phyloP scores from a whole-genome alignment of 148 eudicot species.

The Persicaria maculosa region DNA sequence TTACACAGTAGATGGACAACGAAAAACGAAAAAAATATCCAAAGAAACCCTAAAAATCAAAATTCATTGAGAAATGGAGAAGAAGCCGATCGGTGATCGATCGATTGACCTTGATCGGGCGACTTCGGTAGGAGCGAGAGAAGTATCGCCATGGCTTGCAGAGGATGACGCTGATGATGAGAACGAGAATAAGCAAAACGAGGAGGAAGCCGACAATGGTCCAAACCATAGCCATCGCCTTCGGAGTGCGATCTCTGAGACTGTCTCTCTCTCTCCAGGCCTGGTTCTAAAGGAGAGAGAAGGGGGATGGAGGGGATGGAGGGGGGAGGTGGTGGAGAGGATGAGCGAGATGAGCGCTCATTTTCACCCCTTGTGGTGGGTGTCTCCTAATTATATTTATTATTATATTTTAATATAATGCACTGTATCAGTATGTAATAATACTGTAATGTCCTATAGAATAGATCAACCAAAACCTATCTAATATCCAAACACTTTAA shows the following conservation, averaged over 20 bases:
- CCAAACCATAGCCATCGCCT: constrained; percentile 40
- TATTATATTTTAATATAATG: not conserved
- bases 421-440: not conserved
- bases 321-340: constrained; percentile 11
- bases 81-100: constrained; percentile 1
- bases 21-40: not conserved
- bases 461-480: no score
- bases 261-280: constrained; percentile 11
- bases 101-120: constrained; percentile 44
- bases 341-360: constrained; percentile 40
- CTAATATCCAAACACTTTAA: no score
- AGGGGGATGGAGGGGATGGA: constrained; percentile 4
- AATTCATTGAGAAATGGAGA: not conserved
- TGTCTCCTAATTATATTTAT: not conserved
- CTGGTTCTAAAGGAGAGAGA: constrained; percentile 11
- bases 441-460: not conserved
- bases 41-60: not conserved
- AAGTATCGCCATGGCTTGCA: constrained; percentile 82
- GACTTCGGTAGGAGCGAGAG: constrained; percentile 27
- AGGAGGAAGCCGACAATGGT: constrained; percentile 21
- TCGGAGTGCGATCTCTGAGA: constrained; percentile 12
- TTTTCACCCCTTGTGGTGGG: not conserved
- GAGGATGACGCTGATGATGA: constrained; percentile 50
- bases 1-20: not conserved
- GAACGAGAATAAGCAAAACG: constrained; percentile 49